Base-by-base conservation (phyloP, 192 early-diverging fungal genomes). In the Obelidium mucronatum region DNA sequence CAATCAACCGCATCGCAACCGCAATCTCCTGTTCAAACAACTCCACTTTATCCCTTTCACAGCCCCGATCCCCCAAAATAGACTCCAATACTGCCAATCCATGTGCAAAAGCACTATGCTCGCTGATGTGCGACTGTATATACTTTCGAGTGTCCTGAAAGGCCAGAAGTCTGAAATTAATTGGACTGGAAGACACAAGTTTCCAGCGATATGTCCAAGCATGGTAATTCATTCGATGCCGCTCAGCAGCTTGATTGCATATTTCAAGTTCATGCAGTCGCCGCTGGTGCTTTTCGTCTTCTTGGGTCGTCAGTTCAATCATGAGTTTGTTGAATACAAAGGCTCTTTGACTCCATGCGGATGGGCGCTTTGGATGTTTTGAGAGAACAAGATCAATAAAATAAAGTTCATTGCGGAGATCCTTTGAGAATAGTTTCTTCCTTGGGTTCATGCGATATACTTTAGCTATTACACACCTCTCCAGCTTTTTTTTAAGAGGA, bases 161-260 rank as follows among this genome's bases (percentile, higher is more conserved):
- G 35, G 69, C 69, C 34, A 24, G 39, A 4, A 71, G 39, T 71
- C 52, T 71, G 55, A 71, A 71, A 51, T 71, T 30, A 36, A 1
- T 31, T 8, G 34, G 34, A 44, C 6, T 17, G 8, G 28, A 30
- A 1, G 26, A 59, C 8, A 19, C 19, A 15, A 48, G 44, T 63
- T 74, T 74, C 72, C 55, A 74, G 34, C 72, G 72, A 62, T 74
- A 33, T n/a, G 72, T 62, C 72, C 72, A 74, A 2, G 72, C 72
- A 62, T 74, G 72, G 30, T 74, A 74, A 37, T 74, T 74, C 72
- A 74, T 74, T 28, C 72, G 33, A 74, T 74, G 60, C 42, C 72
- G 34, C 44, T 48, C 39, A 13, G 72, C 72, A 33, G 72, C 72
- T 63, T 74, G 42, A 34, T 40, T 24, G 40, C 72, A 74, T 30